Evolutionary conservation across 2,329 filamentous ascomycete genomes (phyloP).

Genomic region (Aciculosporium take): DNA sequence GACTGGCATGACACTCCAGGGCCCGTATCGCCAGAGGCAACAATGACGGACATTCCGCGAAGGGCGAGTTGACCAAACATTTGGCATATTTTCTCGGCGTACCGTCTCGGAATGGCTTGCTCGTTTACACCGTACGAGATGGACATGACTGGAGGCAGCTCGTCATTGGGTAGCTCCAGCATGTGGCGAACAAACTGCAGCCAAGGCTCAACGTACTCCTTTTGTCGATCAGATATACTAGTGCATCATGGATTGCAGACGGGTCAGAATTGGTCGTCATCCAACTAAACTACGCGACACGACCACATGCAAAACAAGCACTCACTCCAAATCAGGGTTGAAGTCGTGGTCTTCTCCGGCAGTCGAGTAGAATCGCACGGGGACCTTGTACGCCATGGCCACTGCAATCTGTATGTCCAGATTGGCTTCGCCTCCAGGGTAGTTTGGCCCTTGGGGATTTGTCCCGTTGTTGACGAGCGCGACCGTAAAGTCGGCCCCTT

Average conservation of each 20-base stretch:
- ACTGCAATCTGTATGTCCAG: constrained; percentile 24
- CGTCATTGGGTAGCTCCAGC: constrained; percentile 33
- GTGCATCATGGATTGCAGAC: background rate
- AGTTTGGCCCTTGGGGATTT: constrained; percentile 28
- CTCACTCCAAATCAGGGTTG: constrained; percentile 22
- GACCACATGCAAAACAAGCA: constrained; percentile 5
- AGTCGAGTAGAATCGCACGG: constrained; percentile 19
- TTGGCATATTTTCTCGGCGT: constrained; percentile 36
- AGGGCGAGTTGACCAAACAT: constrained; percentile 51
- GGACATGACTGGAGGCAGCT: constrained; percentile 48
- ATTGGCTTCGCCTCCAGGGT: constrained; percentile 21
- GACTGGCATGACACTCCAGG: constrained; percentile 22
- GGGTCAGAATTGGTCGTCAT: background rate
- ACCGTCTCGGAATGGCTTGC: constrained; percentile 43
- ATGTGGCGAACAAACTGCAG: constrained; percentile 49
- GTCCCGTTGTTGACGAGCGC: constrained; percentile 42
- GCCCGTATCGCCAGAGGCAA: constrained; percentile 44
- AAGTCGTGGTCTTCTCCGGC: constrained; percentile 19
- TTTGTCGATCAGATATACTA: constrained; percentile 16
- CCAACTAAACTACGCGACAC: too few relatives aligned
- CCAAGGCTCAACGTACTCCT: constrained; percentile 47
- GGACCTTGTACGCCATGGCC: constrained; percentile 19
- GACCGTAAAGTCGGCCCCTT: constrained; percentile 41
- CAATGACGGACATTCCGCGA: constrained; percentile 53
- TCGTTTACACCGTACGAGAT: constrained; percentile 62